Evolutionary conservation across 352 stramenopile genomes (phyloP).

Genomic region (Phytophthora podocarpi): DNA sequence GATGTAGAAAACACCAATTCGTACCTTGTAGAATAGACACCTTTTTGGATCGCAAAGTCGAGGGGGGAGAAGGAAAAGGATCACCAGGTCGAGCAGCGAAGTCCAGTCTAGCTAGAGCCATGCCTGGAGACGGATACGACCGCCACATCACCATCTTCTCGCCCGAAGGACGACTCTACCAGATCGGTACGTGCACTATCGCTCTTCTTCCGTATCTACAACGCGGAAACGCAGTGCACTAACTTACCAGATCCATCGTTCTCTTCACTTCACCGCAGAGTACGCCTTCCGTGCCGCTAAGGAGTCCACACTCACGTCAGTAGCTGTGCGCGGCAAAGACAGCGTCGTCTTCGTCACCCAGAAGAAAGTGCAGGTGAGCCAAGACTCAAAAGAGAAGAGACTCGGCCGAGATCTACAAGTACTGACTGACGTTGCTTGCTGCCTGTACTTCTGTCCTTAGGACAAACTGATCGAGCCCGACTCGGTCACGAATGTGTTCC

Average conservation of each 20-base stretch:
- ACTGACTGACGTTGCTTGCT: constrained; percentile 2
- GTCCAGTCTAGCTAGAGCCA: constrained; percentile 31
- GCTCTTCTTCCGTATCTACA: not conserved
- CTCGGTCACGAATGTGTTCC: constrained; percentile 96
- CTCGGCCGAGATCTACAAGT: not conserved
- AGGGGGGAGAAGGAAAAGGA: constrained; percentile 13
- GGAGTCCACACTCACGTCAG: constrained; percentile 93
- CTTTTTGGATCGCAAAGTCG: constrained; percentile 25
- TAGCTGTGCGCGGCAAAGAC: constrained; percentile 95
- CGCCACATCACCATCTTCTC: constrained; percentile 99
- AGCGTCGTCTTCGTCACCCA: constrained; percentile 97
- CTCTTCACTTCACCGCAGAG: constrained; percentile 96
- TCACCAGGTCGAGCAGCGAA: not conserved
- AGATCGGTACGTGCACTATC: constrained; percentile 86
- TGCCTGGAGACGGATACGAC: constrained; percentile 91
- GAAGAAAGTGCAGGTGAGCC: constrained; percentile 97
- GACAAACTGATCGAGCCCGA: constrained; percentile 95
- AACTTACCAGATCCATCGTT: constrained; percentile 28
- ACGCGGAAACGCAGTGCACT: too few species aligned
- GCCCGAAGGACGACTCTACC: constrained; percentile 97
- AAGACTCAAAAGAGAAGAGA: not conserved
- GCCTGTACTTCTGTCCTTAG: too few species aligned
- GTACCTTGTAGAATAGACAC: constrained; percentile 11
- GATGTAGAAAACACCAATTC: not conserved
- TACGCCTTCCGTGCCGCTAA: constrained; percentile 99